phyloP scores from a whole-genome alignment of 192 early-diverging fungal genomes.

The Backusella australiensis region DNA sequence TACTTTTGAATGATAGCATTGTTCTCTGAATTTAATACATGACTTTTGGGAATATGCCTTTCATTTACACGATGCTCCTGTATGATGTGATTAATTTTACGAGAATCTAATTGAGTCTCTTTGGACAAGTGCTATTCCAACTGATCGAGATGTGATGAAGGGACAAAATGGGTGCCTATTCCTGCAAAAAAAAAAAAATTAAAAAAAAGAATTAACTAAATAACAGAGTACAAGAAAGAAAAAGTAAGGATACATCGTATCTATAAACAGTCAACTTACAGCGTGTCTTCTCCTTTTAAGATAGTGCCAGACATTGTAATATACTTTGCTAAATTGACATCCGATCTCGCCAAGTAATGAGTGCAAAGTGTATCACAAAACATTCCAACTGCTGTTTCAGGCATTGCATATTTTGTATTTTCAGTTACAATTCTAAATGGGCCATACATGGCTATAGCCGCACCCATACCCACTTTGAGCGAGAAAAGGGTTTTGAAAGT shows the following conservation, averaged over 20 bases:
- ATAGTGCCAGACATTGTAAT: conserved; percentile 79
- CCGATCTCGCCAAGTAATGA: conserved; percentile 92
- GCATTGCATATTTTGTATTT: conserved; percentile 94
- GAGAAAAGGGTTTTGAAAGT: not conserved
- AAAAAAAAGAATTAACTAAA: not conserved
- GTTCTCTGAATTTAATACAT: not conserved
- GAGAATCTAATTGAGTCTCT: conserved; percentile 64
- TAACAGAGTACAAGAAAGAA: not conserved
- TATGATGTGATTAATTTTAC: conserved; percentile 77
- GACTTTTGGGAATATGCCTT: not conserved
- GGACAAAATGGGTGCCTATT: conserved; percentile 95
- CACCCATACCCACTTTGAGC: not conserved
- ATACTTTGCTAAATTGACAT: conserved; percentile 89
- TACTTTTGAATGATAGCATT: not conserved
- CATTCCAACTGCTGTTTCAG: conserved; percentile 91
- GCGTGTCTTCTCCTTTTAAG: conserved; percentile 77
- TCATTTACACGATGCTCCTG: conserved; percentile 72
- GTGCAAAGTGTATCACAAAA: conserved; percentile 94
- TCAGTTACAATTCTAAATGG: conserved; percentile 92
- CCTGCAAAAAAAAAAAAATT: too few relatives aligned
- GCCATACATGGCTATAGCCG: not conserved
- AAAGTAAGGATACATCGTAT: too few relatives aligned
- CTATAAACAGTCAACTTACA: conserved; percentile 46
- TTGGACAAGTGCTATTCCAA: conserved; percentile 80
- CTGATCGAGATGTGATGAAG: conserved; percentile 71